Evolutionary conservation across 352 stramenopile genomes (phyloP), one percentile per base, ranked within the genome.

Genomic region (Phytophthora ramorum): DNA sequence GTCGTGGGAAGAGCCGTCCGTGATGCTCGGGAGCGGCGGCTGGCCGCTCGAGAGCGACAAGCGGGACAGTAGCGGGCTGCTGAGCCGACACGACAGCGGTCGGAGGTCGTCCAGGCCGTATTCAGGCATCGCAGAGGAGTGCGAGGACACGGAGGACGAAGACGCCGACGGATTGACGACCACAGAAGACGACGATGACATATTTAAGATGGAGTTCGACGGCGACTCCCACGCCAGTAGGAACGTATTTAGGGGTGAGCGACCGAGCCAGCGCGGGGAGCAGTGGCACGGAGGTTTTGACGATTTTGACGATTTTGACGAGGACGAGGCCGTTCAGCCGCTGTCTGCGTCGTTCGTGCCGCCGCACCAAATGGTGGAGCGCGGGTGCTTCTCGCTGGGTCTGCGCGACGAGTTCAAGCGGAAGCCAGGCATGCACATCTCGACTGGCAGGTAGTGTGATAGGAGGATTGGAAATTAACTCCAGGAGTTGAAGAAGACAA

Each of bases 151-250:
- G 16, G 77, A 88, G 5, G 77, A 87, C 2, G 65, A 86, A 53
- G 69, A 77, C 24, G 50, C 54, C 19, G 66, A 79, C 48, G 69
- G 13, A 38, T 65, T 32, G 47, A 83, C 65, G 1, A 65, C 73
- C 35, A 64, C 54, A 53, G 74, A 82, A 32, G 72, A 79, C 30
- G 66, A 84, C 34, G 73, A 79, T 28, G 78, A 78, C 53, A 93
- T 93, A 80, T 93, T 93, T 79, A 81, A 81, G 64, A 93, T 93
- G 85, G 85, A 93, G 69, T 69, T 86, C 53, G 80, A 85, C n/a
- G 64, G 59, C 60, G 45, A 65, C 48, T 56, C 40, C 58, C 65
- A 57, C 19, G 44, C 48, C 38, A 63, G 49, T 37, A 71, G 37
- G 37, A 73, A 69, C 61, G 59, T 72, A 69, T 67, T 70, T 69